Evolutionary conservation across 768 basidiomycete species (phyloP).

Genomic region (Hypholoma sublateritium): DNA sequence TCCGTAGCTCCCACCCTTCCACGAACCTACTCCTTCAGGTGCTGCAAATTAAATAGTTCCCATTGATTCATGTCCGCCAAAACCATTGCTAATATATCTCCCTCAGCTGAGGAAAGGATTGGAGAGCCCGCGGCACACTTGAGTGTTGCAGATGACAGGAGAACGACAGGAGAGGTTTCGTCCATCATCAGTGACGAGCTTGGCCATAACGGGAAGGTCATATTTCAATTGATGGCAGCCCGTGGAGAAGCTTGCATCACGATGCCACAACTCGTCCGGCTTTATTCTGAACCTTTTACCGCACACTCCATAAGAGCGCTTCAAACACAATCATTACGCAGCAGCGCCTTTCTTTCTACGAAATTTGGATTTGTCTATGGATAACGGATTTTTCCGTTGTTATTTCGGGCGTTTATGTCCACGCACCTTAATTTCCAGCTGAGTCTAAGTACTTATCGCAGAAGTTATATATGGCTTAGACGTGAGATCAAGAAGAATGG

Average conservation of each 20-base stretch:
- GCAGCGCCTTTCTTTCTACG: too few species aligned
- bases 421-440: too few species aligned
- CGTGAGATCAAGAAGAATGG: too few species aligned
- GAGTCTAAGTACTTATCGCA: too few species aligned
- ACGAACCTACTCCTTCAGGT: neutral
- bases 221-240: neutral
- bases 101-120: neutral
- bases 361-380: too few species aligned
- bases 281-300: too few species aligned
- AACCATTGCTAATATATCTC: too few species aligned
- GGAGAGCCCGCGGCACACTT: neutral
- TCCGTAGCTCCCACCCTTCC: constrained; percentile 5
- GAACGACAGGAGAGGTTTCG: neutral
- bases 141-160: neutral
- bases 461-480: too few species aligned
- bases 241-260: neutral
- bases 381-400: too few species aligned
- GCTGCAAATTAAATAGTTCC: neutral
- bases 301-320: too few species aligned
- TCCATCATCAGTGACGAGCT: neutral
- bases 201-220: neutral
- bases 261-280: neutral
- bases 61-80: neutral
- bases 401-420: too few species aligned
- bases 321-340: too few species aligned